Conservation (phyloP, 2,329 filamentous ascomycete species). For the Pyrenophora tritici-repentis region DNA sequence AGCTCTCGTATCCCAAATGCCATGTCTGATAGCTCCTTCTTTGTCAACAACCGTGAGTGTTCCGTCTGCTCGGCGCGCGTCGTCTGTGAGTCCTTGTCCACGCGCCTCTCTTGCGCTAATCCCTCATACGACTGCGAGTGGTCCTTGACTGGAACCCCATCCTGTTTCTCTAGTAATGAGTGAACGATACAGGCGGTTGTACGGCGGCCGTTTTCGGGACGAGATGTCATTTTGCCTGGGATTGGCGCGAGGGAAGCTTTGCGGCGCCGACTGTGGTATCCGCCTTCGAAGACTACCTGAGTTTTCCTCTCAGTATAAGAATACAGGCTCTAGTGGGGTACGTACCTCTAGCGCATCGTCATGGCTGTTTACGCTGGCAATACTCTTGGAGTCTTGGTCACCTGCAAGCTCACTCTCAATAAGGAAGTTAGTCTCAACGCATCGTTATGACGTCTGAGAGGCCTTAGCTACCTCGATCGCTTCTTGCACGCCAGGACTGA, state of each 20-base stretch:
- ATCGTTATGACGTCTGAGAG: conserved; percentile 24
- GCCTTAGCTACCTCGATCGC: conserved; percentile 34
- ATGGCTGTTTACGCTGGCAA: conserved; percentile 39
- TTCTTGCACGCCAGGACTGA: conserved; percentile 19
- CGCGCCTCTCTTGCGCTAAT: conserved; percentile 41
- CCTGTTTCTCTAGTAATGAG: conserved; percentile 58
- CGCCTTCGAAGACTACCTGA: conserved; percentile 63
- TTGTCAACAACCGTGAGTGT: conserved; percentile 80
- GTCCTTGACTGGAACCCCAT: conserved; percentile 34
- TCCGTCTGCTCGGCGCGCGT: conserved; percentile 46
- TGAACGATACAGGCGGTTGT: conserved; percentile 67
- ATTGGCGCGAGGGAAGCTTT: conserved; percentile 63
- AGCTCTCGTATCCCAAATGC: conserved; percentile 92
- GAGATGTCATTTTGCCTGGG: conserved; percentile 28
- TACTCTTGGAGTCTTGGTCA: conserved; percentile 35
- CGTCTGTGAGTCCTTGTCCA: conserved; percentile 51
- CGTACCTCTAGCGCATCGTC: conserved; percentile 51
- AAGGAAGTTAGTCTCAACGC: conserved; percentile 41
- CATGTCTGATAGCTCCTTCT: conserved; percentile 95
- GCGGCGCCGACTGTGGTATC: conserved; percentile 57
- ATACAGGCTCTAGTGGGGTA: neutral
- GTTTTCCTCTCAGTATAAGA: conserved; percentile 7
- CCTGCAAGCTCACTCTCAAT: conserved; percentile 37
- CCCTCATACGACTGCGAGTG: conserved; percentile 40
- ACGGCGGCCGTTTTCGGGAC: conserved; percentile 43